A percentile compares a stretch with the other conserved stretches of the same genome.
Evolutionary conservation across 2,329 filamentous ascomycete species (phyloP).

Genomic region (Fusarium nisikadoi): DNA sequence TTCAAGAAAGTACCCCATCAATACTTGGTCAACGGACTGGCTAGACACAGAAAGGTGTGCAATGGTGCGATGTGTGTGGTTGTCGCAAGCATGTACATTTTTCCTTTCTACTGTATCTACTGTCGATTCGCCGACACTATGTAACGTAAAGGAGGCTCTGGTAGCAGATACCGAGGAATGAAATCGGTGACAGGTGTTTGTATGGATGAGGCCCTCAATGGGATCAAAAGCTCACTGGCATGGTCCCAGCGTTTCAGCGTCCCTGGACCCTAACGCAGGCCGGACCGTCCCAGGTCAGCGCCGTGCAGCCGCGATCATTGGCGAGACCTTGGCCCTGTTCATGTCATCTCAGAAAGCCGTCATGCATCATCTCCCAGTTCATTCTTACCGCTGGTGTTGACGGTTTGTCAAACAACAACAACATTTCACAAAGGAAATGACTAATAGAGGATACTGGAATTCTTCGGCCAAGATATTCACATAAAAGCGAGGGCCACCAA

Average conservation of each 20-base stretch:
- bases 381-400: neutral
- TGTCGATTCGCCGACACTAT: slow-evolving; percentile 22
- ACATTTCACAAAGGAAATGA: neutral
- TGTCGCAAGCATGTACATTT: slow-evolving; percentile 16
- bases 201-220: slow-evolving; percentile 7
- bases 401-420: neutral
- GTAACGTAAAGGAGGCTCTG: slow-evolving; percentile 28
- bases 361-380: slow-evolving; percentile 17
- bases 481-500: neutral
- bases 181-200: slow-evolving; percentile 16
- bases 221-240: slow-evolving; percentile 7
- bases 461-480: too few relatives aligned
- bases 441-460: too few relatives aligned
- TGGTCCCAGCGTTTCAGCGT: slow-evolving; percentile 27
- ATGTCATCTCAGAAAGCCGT: slow-evolving; percentile 18
- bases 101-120: neutral
- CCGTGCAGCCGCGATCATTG: slow-evolving; percentile 21
- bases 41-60: neutral
- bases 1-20: neutral
- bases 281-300: slow-evolving; percentile 41
- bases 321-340: slow-evolving; percentile 15
- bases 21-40: neutral
- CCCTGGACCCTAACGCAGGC: slow-evolving; percentile 32
- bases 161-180: slow-evolving; percentile 1
- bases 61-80: neutral